These are phyloP conservation scores for Leptodermis oblonga DNA, from an alignment of 257 asterid species.

Conservation along the genomic window DNA sequence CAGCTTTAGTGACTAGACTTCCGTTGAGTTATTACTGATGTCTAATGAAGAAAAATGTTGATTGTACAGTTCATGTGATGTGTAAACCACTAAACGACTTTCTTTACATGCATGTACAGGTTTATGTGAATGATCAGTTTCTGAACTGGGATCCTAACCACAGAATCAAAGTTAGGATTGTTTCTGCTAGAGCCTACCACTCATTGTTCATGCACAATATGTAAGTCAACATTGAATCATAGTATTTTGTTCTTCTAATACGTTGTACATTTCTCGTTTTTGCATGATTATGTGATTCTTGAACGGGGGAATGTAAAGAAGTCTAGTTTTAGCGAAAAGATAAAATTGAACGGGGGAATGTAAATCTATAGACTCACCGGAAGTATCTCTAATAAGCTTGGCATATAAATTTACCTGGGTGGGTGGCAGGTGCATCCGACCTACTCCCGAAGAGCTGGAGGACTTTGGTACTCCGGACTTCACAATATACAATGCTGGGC, in stretches of 20 bases:
- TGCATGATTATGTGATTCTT: background rate
- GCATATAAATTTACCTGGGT: slow-evolving; percentile 38
- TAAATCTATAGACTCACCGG: background rate
- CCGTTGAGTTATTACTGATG: background rate
- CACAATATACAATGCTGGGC: slow-evolving; percentile 96
- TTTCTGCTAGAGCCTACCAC: slow-evolving; percentile 94
- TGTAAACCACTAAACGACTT: background rate
- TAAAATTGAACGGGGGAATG: background rate
- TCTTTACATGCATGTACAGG: slow-evolving; percentile 34
- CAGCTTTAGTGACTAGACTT: background rate
- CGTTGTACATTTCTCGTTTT: background rate
- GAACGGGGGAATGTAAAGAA: background rate
- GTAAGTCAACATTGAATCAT: slow-evolving; percentile 35
- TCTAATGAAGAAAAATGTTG: background rate
- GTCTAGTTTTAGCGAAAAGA: background rate
- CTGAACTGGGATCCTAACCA: slow-evolving; percentile 90
- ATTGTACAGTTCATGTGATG: background rate
- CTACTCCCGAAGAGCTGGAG: slow-evolving; percentile 86
- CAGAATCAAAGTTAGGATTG: slow-evolving; percentile 88
- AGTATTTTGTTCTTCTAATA: background rate
- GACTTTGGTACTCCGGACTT: slow-evolving; percentile 88
- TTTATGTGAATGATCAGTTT: slow-evolving; percentile 84
- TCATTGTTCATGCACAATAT: slow-evolving; percentile 96
- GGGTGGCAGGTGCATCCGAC: slow-evolving; percentile 94
- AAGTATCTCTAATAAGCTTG: slow-evolving; percentile 25